These are phyloP conservation scores for Drechslera avenae DNA, from an alignment of 2,329 filamentous ascomycete genomes.

Conservation along the genomic window DNA sequence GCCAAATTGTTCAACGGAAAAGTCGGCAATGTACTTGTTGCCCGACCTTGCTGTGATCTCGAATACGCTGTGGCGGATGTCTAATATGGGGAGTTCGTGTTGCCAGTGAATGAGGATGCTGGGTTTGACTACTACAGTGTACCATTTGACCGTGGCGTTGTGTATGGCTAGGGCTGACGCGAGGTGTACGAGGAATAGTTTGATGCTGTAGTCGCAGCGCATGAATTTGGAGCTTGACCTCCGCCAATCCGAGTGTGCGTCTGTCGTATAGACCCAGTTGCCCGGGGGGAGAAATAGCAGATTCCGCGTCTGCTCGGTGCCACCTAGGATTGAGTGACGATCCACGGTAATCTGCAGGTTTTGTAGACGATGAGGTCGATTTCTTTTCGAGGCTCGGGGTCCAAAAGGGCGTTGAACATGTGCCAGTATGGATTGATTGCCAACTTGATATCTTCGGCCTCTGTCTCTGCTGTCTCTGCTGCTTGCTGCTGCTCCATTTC, in stretches of 20 bases:
- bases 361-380: not conserved
- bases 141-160: not conserved
- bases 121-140: not conserved
- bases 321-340: not conserved
- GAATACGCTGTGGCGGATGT: conserved; percentile 9
- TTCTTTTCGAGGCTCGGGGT: not conserved
- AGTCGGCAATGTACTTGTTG: conserved; percentile 10
- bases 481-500: too few species aligned
- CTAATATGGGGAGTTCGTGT: not conserved
- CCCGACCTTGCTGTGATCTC: not conserved
- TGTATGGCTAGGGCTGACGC: not conserved
- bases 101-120: not conserved
- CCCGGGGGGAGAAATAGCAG: not conserved
- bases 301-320: not conserved
- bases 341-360: not conserved
- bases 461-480: too few species aligned
- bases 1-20: conserved; percentile 13
- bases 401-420: conserved; percentile 6
- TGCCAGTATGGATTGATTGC: conserved; percentile 8
- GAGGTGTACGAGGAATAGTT: conserved; percentile 1
- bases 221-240: not conserved
- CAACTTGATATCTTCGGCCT: not conserved
- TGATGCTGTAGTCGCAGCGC: conserved; percentile 9
- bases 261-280: too few species aligned
- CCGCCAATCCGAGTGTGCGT: not conserved